Conservation (phyloP, 2,329 filamentous ascomycete genomes). For the Beauveria scarabaeidicola region DNA sequence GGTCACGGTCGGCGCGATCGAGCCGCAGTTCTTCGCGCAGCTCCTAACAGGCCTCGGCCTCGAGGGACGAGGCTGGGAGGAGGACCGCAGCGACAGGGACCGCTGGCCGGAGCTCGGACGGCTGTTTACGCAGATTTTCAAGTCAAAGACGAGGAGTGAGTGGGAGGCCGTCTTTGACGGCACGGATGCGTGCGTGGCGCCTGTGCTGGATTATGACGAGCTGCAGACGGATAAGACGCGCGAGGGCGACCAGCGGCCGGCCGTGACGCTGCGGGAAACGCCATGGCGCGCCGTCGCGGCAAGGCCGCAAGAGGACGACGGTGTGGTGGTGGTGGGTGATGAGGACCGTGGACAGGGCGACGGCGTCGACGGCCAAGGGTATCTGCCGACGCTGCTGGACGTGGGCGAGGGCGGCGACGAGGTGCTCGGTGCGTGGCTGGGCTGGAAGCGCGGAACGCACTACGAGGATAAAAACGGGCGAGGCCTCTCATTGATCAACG, state of each 20-base stretch:
- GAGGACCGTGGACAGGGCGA: conserved; percentile 50
- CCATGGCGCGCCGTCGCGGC: conserved; percentile 53
- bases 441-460: conserved; percentile 64
- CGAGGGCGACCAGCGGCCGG: conserved; percentile 62
- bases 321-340: conserved; percentile 13
- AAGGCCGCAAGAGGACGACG: conserved; percentile 29
- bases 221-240: conserved; percentile 44
- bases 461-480: conserved; percentile 55
- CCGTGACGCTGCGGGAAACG: conserved; percentile 59
- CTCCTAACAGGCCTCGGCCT: conserved; percentile 62
- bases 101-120: conserved; percentile 60
- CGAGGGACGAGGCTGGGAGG: conserved; percentile 39
- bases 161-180: conserved; percentile 86
- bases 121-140: conserved; percentile 57
- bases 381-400: conserved; percentile 48
- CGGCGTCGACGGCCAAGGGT: conserved; percentile 60
- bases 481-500: conserved; percentile 40
- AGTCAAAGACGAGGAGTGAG: conserved; percentile 58
- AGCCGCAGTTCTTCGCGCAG: conserved; percentile 72
- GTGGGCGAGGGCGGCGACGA: conserved; percentile 68
- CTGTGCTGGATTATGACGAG: conserved; percentile 69
- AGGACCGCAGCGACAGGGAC: conserved; percentile 47
- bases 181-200: conserved; percentile 88
- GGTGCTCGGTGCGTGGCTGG: conserved; percentile 61
- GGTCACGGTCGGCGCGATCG: conserved; percentile 84